A percentile compares a stretch with the other conserved stretches of the same genome.
Conservation (phyloP, 2,329 filamentous ascomycete genomes). For the Fusarium verrucosum region DNA sequence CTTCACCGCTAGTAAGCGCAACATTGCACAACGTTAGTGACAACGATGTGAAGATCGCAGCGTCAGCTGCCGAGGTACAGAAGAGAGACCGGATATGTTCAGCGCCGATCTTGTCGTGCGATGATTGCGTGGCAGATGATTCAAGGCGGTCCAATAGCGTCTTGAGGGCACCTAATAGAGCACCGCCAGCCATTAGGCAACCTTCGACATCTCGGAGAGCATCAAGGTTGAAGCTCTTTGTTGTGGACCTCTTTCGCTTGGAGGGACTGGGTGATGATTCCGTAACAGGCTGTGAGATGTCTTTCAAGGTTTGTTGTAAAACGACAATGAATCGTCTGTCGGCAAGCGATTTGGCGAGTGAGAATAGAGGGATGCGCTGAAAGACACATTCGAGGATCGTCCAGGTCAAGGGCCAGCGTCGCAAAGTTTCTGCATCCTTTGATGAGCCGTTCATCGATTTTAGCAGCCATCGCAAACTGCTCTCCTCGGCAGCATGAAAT, state of each 20-base stretch:
- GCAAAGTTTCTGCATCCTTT: constrained; percentile 60
- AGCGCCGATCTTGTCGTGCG: constrained; percentile 61
- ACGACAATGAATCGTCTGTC: constrained; percentile 74
- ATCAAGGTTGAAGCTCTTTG: constrained; percentile 51
- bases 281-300: constrained; percentile 55
- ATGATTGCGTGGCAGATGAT: constrained; percentile 46
- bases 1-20: constrained; percentile 48
- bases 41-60: constrained; percentile 56
- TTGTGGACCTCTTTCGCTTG: constrained; percentile 59
- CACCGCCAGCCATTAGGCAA: constrained; percentile 58
- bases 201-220: constrained; percentile 52
- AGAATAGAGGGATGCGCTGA: constrained; percentile 72
- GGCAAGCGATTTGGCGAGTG: constrained; percentile 74
- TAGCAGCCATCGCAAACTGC: constrained; percentile 69
- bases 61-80: constrained; percentile 58
- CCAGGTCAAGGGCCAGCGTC: constrained; percentile 68
- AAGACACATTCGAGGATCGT: constrained; percentile 69
- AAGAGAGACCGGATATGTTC: constrained; percentile 69
- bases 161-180: constrained; percentile 58
- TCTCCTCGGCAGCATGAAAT: constrained; percentile 65
- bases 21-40: constrained; percentile 57
- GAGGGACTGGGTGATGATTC: constrained; percentile 44
- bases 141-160: constrained; percentile 59
- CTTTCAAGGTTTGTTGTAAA: constrained; percentile 71
- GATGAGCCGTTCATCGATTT: constrained; percentile 65